phyloP scores from a whole-genome alignment of 2,329 filamentous ascomycete genomes.

The Diaporthe ampelina region DNA sequence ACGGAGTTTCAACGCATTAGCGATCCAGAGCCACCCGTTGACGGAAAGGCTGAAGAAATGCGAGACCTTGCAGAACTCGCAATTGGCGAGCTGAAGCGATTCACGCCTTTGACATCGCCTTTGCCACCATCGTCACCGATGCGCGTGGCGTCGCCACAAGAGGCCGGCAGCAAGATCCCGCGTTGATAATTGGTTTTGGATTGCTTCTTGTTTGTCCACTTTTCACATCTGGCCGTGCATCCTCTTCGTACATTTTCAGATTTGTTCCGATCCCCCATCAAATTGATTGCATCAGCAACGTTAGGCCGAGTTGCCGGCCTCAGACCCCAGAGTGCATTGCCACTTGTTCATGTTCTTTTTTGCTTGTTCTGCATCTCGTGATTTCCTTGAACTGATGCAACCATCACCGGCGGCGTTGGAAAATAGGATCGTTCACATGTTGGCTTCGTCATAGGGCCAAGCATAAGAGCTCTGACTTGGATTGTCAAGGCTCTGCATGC shows the following conservation, averaged over 20 bases:
- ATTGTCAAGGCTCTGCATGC: background rate
- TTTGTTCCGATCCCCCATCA: background rate
- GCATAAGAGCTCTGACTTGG: background rate
- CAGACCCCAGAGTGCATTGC: background rate
- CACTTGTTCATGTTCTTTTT: background rate
- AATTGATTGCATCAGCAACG: background rate
- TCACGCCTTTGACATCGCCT: constrained; percentile 27
- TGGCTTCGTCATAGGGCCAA: background rate
- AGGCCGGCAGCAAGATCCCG: background rate
- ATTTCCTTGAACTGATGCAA: background rate
- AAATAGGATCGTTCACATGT: background rate
- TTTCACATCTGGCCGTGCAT: background rate
- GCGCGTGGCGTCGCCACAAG: background rate
- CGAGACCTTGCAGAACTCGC: constrained; percentile 35
- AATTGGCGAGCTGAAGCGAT: constrained; percentile 21
- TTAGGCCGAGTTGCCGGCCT: background rate
- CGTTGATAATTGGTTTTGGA: constrained; percentile 13
- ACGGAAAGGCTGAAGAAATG: constrained; percentile 27
- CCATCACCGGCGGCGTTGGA: constrained; percentile 5
- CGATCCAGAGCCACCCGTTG: background rate
- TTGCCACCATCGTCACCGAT: constrained; percentile 6
- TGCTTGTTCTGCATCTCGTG: background rate
- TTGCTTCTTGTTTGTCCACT: background rate
- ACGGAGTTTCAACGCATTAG: background rate
- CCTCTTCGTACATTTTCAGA: background rate